These are phyloP conservation scores for Xerocomellus intermedius DNA, from an alignment of 768 basidiomycete genomes.

Conservation along the genomic window DNA sequence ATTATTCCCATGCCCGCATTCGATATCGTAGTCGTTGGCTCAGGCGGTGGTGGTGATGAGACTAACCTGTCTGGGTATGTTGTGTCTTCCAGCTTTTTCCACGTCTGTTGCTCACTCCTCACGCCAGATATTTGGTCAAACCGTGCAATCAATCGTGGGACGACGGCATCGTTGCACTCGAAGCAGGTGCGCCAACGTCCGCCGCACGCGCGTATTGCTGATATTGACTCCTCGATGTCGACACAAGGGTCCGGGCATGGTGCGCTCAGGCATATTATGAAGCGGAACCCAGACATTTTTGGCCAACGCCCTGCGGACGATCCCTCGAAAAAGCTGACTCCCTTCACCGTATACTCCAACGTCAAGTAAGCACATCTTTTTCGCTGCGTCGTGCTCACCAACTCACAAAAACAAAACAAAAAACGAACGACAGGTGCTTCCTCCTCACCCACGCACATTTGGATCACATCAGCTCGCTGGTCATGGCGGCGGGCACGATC, in stretches of 20 bases:
- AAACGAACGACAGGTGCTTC: constrained; percentile 57
- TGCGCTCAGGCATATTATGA: constrained; percentile 62
- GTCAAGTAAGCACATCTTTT: constrained; percentile 28
- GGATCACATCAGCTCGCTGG: constrained; percentile 83
- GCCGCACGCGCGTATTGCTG: not conserved
- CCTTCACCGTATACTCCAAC: constrained; percentile 29
- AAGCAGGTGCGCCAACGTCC: constrained; percentile 63
- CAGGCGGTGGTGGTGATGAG: constrained; percentile 89
- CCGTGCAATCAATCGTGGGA: constrained; percentile 63
- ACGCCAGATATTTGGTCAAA: constrained; percentile 85
- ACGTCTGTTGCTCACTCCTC: constrained; percentile 9
- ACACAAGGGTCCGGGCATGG: constrained; percentile 80
- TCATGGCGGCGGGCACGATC: constrained; percentile 80
- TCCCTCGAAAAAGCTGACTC: constrained; percentile 17
- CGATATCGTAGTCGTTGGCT: constrained; percentile 75
- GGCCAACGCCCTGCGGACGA: constrained; percentile 19
- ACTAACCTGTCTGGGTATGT: constrained; percentile 84
- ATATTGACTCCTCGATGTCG: not conserved
- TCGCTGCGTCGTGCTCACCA: not conserved
- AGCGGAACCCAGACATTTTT: constrained; percentile 56
- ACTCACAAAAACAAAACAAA: not conserved
- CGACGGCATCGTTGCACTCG: constrained; percentile 79
- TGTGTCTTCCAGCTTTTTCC: not conserved
- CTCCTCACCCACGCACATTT: constrained; percentile 88
- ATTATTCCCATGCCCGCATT: constrained; percentile 51